A percentile compares a stretch with the other conserved stretches of the same genome.
phyloP scores from a whole-genome alignment of 805 yeast genomes.

The Kuraishia floccosa region DNA sequence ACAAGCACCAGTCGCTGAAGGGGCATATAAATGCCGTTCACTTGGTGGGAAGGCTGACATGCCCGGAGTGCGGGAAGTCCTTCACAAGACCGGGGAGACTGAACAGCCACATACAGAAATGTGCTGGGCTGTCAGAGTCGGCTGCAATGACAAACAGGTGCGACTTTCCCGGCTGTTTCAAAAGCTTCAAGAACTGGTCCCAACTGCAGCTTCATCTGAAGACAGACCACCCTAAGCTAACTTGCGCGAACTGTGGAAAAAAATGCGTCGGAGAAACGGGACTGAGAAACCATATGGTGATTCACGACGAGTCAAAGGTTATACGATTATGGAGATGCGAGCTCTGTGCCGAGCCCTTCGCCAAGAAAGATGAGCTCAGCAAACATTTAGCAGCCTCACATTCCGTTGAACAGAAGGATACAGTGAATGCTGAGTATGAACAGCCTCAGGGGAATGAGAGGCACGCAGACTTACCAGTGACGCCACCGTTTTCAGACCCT shows the following conservation, averaged over 20 bases:
- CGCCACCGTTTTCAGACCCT: neutral
- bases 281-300: constrained; percentile 58
- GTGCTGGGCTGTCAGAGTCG: too few relatives aligned
- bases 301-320: constrained; percentile 45
- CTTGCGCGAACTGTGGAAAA: constrained; percentile 55
- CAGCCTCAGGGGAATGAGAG: too few relatives aligned
- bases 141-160: too few relatives aligned
- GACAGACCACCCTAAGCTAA: constrained; percentile 59
- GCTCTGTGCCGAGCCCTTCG: constrained; percentile 36
- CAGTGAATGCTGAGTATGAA: too few relatives aligned
- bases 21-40: constrained; percentile 64
- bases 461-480: neutral
- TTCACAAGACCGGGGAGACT: constrained; percentile 59
- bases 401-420: too few relatives aligned
- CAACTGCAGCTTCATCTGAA: constrained; percentile 62
- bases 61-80: constrained; percentile 51
- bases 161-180: constrained; percentile 48
- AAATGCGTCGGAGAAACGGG: constrained; percentile 67
- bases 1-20: constrained; percentile 64
- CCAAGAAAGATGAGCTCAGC: constrained; percentile 43
- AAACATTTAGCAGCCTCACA: too few relatives aligned
- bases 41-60: constrained; percentile 35
- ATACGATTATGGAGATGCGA: constrained; percentile 61
- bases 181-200: constrained; percentile 59
- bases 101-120: constrained; percentile 51